phyloP scores from a whole-genome alignment of 2,329 filamentous ascomycete genomes.

The Penicillium sp. region DNA sequence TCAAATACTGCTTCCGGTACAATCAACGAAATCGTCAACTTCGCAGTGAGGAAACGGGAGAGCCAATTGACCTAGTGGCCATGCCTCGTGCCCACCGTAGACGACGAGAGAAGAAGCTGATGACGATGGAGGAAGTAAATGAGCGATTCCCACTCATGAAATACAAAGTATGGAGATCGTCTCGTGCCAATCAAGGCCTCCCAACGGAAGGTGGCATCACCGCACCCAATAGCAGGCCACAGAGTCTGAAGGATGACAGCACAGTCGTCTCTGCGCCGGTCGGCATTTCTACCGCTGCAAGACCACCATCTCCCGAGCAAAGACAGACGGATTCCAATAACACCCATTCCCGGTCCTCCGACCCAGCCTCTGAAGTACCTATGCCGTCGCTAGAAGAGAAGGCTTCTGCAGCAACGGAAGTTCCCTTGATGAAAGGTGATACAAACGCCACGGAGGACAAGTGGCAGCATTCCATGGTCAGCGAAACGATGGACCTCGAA shows the following conservation, averaged over 20 bases:
- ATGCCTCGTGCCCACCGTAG: slow-evolving; percentile 83
- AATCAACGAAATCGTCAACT: slow-evolving; percentile 86
- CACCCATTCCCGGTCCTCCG: slow-evolving; percentile 14
- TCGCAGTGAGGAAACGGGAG: slow-evolving; percentile 71
- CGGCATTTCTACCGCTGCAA: slow-evolving; percentile 20
- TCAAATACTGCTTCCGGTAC: slow-evolving; percentile 99
- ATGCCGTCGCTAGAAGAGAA: slow-evolving; percentile 19
- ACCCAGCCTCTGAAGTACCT: slow-evolving; percentile 11
- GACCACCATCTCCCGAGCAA: slow-evolving; percentile 23
- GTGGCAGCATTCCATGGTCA: slow-evolving; percentile 25
- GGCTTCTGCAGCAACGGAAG: not conserved
- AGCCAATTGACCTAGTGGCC: slow-evolving; percentile 79
- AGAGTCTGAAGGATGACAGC: slow-evolving; percentile 66
- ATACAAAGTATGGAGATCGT: slow-evolving; percentile 91
- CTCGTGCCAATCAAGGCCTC: slow-evolving; percentile 75
- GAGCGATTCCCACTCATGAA: slow-evolving; percentile 93
- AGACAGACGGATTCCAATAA: slow-evolving; percentile 13
- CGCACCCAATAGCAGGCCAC: slow-evolving; percentile 63
- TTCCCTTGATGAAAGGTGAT: not conserved
- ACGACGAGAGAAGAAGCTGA: slow-evolving; percentile 92
- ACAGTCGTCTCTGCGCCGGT: slow-evolving; percentile 28
- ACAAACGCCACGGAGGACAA: slow-evolving; percentile 12
- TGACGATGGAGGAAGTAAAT: slow-evolving; percentile 99
- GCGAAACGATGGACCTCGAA: slow-evolving; percentile 54
- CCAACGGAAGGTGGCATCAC: slow-evolving; percentile 80